Base-by-base conservation (phyloP, 495 filamentous ascomycete species). In the Annulohypoxylon moriforme region DNA sequence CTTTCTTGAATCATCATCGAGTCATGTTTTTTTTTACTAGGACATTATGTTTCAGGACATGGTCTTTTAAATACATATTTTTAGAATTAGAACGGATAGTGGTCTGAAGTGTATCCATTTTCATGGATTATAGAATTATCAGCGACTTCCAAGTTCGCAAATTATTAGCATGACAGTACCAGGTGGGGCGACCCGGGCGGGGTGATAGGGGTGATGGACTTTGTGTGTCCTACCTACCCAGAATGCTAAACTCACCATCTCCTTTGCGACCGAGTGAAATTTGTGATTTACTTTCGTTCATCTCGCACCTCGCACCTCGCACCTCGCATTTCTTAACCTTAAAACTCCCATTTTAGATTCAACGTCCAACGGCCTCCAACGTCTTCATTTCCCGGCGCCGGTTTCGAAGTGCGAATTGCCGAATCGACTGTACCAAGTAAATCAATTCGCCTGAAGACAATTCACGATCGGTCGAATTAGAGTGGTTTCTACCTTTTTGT, bases 171-270 rank as follows among this genome's bases (percentile, higher is more conserved):
- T 44, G 40, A 16, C 40, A 44, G 40, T 44, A 29, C 44, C 9
- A 68, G 64, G 66, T 70, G 55, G 67, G 67, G 67, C 61, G 22
- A 67, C 3, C 47, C 58, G 67, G 68, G 68, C 68, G 68, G 68
- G 68, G 68, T 71, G 68, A 63, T 71, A 47, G 65, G 20, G 47
- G 56, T 53, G 65, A 47, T 61, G 40, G 33, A 40, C 52, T 47
- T 47, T 24, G 55, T 46, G 20, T 58, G 34, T 40, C 55, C 55
- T 56, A 34, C 49, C 31, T 50, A 4, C 47, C 47, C 47, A 27
- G 13, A 52, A n/a, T 24, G 46, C 47, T 34, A 31, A 40, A 36
- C 52, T 29, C 64, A 50, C 53, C 56, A 55, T 60, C 31, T 50
- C 55, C 64, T 56, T 70, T 60, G 60, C 68, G 47, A 70, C 60